Evolutionary conservation across 805 yeast species (phyloP).

Genomic region (Saccharomycopsis fibuligera): DNA sequence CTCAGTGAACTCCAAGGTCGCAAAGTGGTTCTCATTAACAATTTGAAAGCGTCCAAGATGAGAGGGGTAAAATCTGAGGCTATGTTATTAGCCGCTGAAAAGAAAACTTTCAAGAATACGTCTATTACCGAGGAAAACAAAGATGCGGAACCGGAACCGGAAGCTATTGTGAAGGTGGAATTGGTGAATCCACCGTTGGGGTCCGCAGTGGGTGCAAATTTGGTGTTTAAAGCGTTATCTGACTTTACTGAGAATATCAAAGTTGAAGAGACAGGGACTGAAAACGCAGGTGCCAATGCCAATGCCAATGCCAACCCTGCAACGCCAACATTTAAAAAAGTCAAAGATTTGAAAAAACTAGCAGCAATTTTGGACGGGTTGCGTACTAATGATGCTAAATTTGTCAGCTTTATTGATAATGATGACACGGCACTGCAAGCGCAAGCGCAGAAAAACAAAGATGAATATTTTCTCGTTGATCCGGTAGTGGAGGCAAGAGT

Average conservation of each 20-base stretch:
- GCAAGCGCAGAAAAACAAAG: too few relatives aligned
- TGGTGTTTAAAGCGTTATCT: slow-evolving; percentile 32
- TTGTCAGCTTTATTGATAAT: slow-evolving; percentile 28
- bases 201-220: slow-evolving; percentile 33
- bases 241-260: not conserved
- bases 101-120: not conserved
- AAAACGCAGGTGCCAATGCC: not conserved
- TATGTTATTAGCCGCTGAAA: slow-evolving; percentile 58
- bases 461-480: slow-evolving; percentile 2
- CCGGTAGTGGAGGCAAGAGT: not conserved
- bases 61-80: slow-evolving; percentile 58
- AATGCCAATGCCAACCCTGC: too few relatives aligned
- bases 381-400: slow-evolving; percentile 29
- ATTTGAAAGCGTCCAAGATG: slow-evolving; percentile 56
- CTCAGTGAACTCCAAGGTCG: slow-evolving; percentile 32
- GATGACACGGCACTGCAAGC: too few relatives aligned
- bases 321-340: slow-evolving; percentile 21
- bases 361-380: slow-evolving; percentile 28
- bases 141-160: slow-evolving; percentile 20
- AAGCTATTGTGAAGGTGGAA: slow-evolving; percentile 32
- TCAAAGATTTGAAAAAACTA: slow-evolving; percentile 34
- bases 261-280: not conserved
- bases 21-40: slow-evolving; percentile 47
- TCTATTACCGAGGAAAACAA: slow-evolving; percentile 3
- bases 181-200: slow-evolving; percentile 40